phyloP scores from a whole-genome alignment of 140 eudicot species.

The Oenanthe javanica region DNA sequence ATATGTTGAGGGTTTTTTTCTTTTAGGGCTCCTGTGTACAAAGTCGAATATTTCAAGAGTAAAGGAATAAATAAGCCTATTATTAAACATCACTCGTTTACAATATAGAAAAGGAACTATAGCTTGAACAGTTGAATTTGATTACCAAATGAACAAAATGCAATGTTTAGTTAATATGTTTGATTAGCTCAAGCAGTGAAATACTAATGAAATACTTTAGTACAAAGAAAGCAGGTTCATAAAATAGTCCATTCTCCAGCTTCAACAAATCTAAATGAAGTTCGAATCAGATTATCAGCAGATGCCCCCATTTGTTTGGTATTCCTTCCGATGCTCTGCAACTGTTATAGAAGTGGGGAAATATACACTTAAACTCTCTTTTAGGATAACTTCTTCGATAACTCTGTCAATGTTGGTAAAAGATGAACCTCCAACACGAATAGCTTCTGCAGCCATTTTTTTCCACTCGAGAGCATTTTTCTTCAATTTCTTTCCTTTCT shows the following conservation, averaged over 20 bases:
- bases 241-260: slow-evolving; percentile 7
- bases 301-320: background rate
- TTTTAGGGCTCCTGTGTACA: no score
- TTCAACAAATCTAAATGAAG: slow-evolving; percentile 11
- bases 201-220: background rate
- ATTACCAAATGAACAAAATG: background rate
- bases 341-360: background rate
- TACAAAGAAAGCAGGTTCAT: background rate
- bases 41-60: no score
- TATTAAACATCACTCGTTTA: background rate
- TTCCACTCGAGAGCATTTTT: slow-evolving; percentile 54
- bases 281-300: background rate
- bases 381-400: slow-evolving; percentile 34
- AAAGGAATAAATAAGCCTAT: no score
- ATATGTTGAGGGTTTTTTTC: no score
- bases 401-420: slow-evolving; percentile 42
- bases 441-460: slow-evolving; percentile 38
- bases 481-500: slow-evolving; percentile 45
- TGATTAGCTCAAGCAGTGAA: background rate
- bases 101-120: background rate
- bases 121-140: background rate
- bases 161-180: background rate
- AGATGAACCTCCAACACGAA: slow-evolving; percentile 40
- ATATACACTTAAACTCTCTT: background rate
- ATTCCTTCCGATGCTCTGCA: background rate